Evolutionary conservation across 179 eudicot species (phyloP), one percentile per base, ranked within the genome.

Genomic region (Beta macrorhiza): DNA sequence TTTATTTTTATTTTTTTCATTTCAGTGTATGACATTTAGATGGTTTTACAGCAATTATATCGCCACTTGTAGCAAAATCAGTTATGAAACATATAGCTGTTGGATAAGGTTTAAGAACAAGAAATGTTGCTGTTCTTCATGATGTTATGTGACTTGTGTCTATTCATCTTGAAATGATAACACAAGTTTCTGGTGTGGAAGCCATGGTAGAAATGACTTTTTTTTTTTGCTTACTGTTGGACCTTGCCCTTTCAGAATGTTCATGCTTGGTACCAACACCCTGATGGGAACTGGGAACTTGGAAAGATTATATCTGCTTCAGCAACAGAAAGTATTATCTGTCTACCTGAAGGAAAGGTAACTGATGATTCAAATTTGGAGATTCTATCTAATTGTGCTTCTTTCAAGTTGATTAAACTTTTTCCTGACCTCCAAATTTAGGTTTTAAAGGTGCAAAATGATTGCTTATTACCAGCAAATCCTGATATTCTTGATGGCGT

Each of bases 401-500:
- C 32, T 79, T 61, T 58, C 68, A 62, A 11, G 57, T 53, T 73
- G 78, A 83, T 63, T 44, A 57, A 61, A 55, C 52, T 62, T 72
- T 57, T 57, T 51, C 19, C 19, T 79, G 65, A 32, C 57, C 68
- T 53, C 57, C 80, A 32, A 78, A 76, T 86, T 78, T 83, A 97
- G 99, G 99, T 94, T 37, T 47, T 93, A 76, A 92, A 90, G 86
- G 97, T 94, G 82, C 90, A 87, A 82, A 74, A 88, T 75, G 97
- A 92, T 82, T 76, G 86, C 84, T 85, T 94, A 70, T 80, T 92
- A 81, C 92, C 97, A 63, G 95, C 99, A 78, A 97, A 97, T 84
- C 99, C 99, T 76, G 98, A 93, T 89, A 93, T 97, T 75, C 94
- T 97, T 83, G 97, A 97, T 84, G 99, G 99, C 7, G 99, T 97